A percentile compares a stretch with the other conserved stretches of the same genome.
Conservation (phyloP, 2,329 filamentous ascomycete genomes). For the Laburnicola sp. region DNA sequence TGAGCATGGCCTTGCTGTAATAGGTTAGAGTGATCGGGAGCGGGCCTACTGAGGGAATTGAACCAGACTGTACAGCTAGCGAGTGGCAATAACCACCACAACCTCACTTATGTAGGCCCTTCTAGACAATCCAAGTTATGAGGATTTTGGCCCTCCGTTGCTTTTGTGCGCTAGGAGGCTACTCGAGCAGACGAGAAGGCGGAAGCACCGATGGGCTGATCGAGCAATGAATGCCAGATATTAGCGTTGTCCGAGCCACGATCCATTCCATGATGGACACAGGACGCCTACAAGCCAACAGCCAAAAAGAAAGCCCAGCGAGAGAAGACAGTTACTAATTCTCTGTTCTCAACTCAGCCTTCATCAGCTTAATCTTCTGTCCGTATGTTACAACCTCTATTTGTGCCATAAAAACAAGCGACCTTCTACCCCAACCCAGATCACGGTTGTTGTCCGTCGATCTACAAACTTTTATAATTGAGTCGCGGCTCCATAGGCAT, state of each 20-base stretch:
- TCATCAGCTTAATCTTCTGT: background rate
- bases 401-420: background rate
- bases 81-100: background rate
- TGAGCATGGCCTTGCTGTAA: too few species aligned
- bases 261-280: too few species aligned
- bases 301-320: too few species aligned
- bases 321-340: too few species aligned
- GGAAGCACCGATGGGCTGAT: too few species aligned
- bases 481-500: constrained; percentile 6
- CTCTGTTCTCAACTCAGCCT: background rate
- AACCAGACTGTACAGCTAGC: background rate
- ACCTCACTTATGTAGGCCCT: background rate
- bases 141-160: too few species aligned
- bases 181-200: too few species aligned
- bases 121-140: too few species aligned
- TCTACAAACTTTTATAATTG: constrained; percentile 2
- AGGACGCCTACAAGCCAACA: too few species aligned
- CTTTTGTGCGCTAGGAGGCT: too few species aligned
- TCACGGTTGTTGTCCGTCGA: background rate
- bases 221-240: background rate
- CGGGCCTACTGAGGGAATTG: background rate
- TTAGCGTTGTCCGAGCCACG: too few species aligned
- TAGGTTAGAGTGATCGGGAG: too few species aligned
- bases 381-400: background rate
- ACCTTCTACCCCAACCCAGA: background rate